Evolutionary conservation across 768 basidiomycete species (phyloP).

Genomic region (Suillus fuscotomentosus): DNA sequence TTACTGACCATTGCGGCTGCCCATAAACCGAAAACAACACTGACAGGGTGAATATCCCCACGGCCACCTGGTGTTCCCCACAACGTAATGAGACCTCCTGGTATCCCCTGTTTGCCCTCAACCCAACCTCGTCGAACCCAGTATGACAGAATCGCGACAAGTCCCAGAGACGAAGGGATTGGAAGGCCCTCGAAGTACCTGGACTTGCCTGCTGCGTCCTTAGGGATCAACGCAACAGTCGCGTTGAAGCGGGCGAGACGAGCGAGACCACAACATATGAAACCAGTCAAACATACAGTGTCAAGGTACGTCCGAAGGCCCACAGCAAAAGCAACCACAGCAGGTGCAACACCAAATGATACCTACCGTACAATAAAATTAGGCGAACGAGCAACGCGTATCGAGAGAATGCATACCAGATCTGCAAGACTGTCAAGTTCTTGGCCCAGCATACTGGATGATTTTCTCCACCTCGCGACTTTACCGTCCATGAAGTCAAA

Average conservation of each 20-base stretch:
- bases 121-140: conserved; percentile 89
- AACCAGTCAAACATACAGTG: conserved; percentile 80
- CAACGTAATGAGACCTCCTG: conserved; percentile 67
- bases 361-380: conserved; percentile 50
- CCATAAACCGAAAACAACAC: conserved; percentile 80
- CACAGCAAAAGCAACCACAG: conserved; percentile 87
- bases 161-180: conserved; percentile 83
- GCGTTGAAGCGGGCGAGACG: conserved; percentile 98
- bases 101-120: conserved; percentile 71
- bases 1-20: conserved; percentile 98
- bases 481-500: conserved; percentile 99
- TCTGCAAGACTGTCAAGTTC: conserved; percentile 97
- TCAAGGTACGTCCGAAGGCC: conserved; percentile 92
- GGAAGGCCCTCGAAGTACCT: conserved; percentile 98
- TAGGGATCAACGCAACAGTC: conserved; percentile 92
- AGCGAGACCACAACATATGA: conserved; percentile 95
- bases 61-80: conserved; percentile 73
- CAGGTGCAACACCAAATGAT: conserved; percentile 96
- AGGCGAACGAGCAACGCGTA: conserved; percentile 7
- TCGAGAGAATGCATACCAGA: conserved; percentile 52
- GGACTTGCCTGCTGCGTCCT: conserved; percentile 81
- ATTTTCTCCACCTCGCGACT: conserved; percentile 96
- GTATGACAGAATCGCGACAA: conserved; percentile 77
- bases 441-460: conserved; percentile 93
- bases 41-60: conserved; percentile 83